Base-by-base conservation (phyloP, 495 filamentous ascomycete genomes). In the Aspergillus biplanus region DNA sequence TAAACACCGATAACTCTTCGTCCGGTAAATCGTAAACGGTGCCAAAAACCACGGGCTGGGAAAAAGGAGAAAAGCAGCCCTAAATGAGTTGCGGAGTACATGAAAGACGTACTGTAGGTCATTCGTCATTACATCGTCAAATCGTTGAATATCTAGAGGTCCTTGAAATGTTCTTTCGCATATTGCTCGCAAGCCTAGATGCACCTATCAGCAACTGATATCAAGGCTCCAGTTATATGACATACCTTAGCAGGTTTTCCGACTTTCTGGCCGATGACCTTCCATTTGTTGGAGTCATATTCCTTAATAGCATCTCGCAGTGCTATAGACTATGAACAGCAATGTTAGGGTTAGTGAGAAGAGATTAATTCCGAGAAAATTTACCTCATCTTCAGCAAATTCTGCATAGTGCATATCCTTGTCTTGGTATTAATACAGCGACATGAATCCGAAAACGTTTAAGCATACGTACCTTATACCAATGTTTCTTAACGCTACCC, bases 391-490 rank as follows among this genome's bases (percentile, higher is more conserved):
- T 82, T 97, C 95, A 52, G 91, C 95, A 71, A 99, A 99, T 72
- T 99, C 95, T 58, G 95, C 95, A 75, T 99, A 98, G 71, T 99
- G 95, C 95, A 99, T 99, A 70, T 98, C 95, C 93, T 88, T 67
- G 42, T 55, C 49, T 55, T 27, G 50, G 31, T 61, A 59, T 83
- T 52, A 80, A 71, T 31, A 21, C 56, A 68, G 62, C 55, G 49
- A 35, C 44, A 35, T 56, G 18, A 46, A 6, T 32, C 62, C 48
- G 61, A 8, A n/a, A 61, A 67, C 56, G 47, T 56, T 56, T 52
- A 34, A 42, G 21, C 7, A 21, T 33, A 7, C 79, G 56, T 82
- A 93, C 93, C 85, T 99, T 99, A 74, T 99, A 99, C 95, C 95
- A 99, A 75, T 99, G 95, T 80, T 99, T 99, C 83, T 99, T 99